phyloP scores from a whole-genome alignment of 306 rosid genomes.

The Pueraria montana region DNA sequence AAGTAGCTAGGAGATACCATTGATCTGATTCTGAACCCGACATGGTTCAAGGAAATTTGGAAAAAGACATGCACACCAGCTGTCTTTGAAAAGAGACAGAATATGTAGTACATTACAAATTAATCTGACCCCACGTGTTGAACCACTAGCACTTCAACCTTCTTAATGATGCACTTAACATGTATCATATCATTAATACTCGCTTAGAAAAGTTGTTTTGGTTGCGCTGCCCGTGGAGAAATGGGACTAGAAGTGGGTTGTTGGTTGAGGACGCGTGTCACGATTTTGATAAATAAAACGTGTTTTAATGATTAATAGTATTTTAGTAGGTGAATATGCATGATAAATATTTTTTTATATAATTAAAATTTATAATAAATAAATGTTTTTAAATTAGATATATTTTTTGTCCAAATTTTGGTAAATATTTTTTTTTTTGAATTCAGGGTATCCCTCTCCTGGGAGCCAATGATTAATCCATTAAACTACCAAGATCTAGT shows the following conservation, averaged over 20 bases:
- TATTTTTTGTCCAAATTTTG: too few relatives aligned
- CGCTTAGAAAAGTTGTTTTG: not conserved
- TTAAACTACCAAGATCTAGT: too few relatives aligned
- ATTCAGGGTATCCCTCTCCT: too few relatives aligned
- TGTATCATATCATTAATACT: not conserved
- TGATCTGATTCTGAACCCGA: not conserved
- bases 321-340: not conserved
- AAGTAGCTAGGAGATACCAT: too few relatives aligned
- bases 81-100: slow-evolving; percentile 32
- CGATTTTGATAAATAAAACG: not conserved
- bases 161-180: slow-evolving; percentile 2
- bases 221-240: not conserved
- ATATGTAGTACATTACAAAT: not conserved
- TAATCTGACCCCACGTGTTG: slow-evolving; percentile 15
- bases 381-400: too few relatives aligned
- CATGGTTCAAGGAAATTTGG: slow-evolving; percentile 4
- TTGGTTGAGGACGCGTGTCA: not conserved
- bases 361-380: too few relatives aligned
- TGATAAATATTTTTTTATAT: too few relatives aligned
- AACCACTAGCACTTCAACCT: not conserved
- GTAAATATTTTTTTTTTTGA: too few relatives aligned
- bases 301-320: not conserved
- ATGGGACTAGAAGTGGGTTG: not conserved
- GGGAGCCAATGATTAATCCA: too few relatives aligned
- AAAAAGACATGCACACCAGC: not conserved